Evolutionary conservation across 257 asterid species (phyloP).

Genomic region (Dorcoceras hygrometricum): DNA sequence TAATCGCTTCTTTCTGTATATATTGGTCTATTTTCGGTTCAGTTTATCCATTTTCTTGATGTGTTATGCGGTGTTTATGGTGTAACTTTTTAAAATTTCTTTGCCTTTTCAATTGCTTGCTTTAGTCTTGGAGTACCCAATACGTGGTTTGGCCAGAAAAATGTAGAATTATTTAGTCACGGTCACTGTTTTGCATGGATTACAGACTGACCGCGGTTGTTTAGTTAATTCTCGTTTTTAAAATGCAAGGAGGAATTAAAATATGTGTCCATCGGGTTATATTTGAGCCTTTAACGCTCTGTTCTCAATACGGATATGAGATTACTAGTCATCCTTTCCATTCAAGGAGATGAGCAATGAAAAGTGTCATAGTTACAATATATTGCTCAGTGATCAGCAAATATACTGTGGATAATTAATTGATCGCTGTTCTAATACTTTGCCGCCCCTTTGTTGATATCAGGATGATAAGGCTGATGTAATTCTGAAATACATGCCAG

Average conservation of each 20-base stretch:
- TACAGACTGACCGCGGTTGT: not conserved
- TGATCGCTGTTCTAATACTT: not conserved
- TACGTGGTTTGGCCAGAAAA: not conserved
- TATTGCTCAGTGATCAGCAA: not conserved
- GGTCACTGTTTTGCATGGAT: not conserved
- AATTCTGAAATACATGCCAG: constrained; percentile 87
- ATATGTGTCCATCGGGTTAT: not conserved
- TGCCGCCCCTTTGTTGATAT: not conserved
- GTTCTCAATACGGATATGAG: not conserved
- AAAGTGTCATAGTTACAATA: not conserved
- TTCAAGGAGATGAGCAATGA: not conserved
- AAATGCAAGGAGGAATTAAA: not conserved
- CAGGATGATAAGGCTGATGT: constrained; percentile 95
- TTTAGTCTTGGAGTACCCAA: not conserved
- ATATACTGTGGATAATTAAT: not conserved
- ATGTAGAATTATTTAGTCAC: too few relatives aligned
- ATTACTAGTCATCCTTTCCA: not conserved
- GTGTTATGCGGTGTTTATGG: not conserved
- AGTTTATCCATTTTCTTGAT: not conserved
- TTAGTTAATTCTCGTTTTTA: not conserved
- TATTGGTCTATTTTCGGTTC: not conserved
- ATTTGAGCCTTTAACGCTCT: not conserved
- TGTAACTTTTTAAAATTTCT: not conserved
- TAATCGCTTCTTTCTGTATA: too few relatives aligned
- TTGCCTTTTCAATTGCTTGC: not conserved